Evolutionary conservation across 768 basidiomycete species (phyloP).

Genomic region (Lyophyllum decastes): DNA sequence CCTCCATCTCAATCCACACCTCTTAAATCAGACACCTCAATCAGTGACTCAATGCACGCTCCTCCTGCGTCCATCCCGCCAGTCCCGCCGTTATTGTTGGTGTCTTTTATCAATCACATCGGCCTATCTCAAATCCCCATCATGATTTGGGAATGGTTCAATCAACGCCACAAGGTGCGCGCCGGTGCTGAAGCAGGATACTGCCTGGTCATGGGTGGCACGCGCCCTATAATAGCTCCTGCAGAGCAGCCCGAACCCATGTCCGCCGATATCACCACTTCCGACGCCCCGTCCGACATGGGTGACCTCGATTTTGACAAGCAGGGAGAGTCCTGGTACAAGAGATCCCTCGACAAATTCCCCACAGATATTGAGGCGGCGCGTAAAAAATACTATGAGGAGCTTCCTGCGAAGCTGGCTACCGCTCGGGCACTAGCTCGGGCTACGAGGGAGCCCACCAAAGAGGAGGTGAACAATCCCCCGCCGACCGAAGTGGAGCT

Average conservation of each 20-base stretch:
- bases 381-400: slow-evolving; percentile 75
- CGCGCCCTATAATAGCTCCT: slow-evolving; percentile 57
- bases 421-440: slow-evolving; percentile 75
- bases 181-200: slow-evolving; percentile 84
- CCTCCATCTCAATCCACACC: slow-evolving; percentile 17
- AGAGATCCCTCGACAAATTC: slow-evolving; percentile 54
- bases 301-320: slow-evolving; percentile 79
- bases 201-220: slow-evolving; percentile 60
- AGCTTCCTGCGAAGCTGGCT: slow-evolving; percentile 63
- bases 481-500: slow-evolving; percentile 89
- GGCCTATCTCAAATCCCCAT: slow-evolving; percentile 83
- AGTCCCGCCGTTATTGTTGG: slow-evolving; percentile 78
- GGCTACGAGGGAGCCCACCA: slow-evolving; percentile 80
- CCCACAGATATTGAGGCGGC: slow-evolving; percentile 64
- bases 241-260: slow-evolving; percentile 21
- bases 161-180: slow-evolving; percentile 78
- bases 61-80: slow-evolving; percentile 63
- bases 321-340: slow-evolving; percentile 68
- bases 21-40: slow-evolving; percentile 16
- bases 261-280: slow-evolving; percentile 25
- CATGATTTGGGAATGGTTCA: slow-evolving; percentile 94
- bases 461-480: slow-evolving; percentile 75
- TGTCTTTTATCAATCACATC: slow-evolving; percentile 73
- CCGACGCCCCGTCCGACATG: slow-evolving; percentile 20
- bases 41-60: slow-evolving; percentile 35